Evolutionary conservation across 2,329 filamentous ascomycete species (phyloP), one percentile per base, ranked within the genome.

Genomic region (Xylaria sp.): DNA sequence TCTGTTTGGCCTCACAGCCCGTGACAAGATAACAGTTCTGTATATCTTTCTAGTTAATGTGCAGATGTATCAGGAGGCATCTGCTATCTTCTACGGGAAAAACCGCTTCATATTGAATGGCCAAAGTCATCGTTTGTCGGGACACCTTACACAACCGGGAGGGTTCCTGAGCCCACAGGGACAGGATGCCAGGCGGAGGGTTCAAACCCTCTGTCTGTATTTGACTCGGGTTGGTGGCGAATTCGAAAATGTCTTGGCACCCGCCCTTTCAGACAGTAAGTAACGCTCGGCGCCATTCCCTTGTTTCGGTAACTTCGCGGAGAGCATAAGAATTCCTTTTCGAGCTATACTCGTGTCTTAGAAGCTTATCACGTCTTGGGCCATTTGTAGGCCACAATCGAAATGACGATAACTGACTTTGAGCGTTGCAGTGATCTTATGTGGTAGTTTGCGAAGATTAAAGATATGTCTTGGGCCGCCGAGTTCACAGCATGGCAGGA

Each of bases 21-120:
- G 56, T 9, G 67, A 68, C 3, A 62, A 55, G 12, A 31, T 65
- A 31, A 67, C 62, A 9, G 66, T 72, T 25, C n/a, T 75, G 48
- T 70, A 66, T 57, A 55, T 78, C n/a, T 76, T 79, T 64, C 70
- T 75, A 23, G 76, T 78, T 65, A 77, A 68, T 60, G 62, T 73
- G 20, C 78, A 79, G 70, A 78, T 79, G 74, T 77, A 79, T 54
- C 76, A 76, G 49, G 78, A 79, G 59, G 77, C 77, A 31, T 78
- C 77, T 1, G 74, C 74, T 46, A 72, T 79, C 7, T 78, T 79
- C 68, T 79, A 78, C 55, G 68, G 72, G 3, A 69, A 74, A 36
- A 78, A 78, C 64, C 67, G 68, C 23, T 78, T 79, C 64, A 72
- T 72, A n/a, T 13, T 79, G 33, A 75, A 79, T 54, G 74, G 73